Conservation (phyloP, 805 yeast genomes). For the Candida nemodendra region DNA sequence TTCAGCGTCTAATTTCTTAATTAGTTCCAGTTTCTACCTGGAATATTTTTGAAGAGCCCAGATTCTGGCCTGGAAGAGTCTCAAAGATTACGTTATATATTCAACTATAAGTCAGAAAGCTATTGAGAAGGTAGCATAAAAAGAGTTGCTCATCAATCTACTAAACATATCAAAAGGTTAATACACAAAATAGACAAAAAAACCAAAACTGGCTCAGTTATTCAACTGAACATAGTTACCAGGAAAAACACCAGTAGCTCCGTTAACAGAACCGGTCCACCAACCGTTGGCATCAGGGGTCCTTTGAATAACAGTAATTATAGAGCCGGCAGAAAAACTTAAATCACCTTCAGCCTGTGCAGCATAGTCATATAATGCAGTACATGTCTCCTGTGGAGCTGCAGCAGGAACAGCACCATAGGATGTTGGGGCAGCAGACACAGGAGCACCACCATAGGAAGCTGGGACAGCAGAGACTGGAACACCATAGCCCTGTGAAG, state of each 20-base stretch:
- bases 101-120: too few species aligned
- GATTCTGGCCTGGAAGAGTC: too few species aligned
- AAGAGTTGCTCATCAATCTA: too few species aligned
- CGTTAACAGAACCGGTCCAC: constrained; percentile 94
- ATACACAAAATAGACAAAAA: constrained; percentile 4
- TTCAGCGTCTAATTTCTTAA: too few species aligned
- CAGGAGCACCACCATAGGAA: constrained; percentile 27
- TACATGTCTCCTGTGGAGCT: constrained; percentile 75
- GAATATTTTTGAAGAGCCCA: too few species aligned
- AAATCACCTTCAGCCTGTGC: constrained; percentile 95
- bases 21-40: too few species aligned
- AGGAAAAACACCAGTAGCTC: constrained; percentile 89
- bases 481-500: constrained; percentile 23
- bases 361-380: constrained; percentile 86
- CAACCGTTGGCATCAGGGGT: constrained; percentile 88
- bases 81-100: too few species aligned
- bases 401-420: constrained; percentile 37
- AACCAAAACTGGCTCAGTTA: constrained; percentile 15
- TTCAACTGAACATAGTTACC: constrained; percentile 90
- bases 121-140: too few species aligned
- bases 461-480: constrained; percentile 29
- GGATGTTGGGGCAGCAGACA: constrained; percentile 36
- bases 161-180: neutral
- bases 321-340: constrained; percentile 82
- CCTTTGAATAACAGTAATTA: constrained; percentile 78